Evolutionary conservation across 2,329 filamentous ascomycete species (phyloP).

Genomic region (Colletotrichum destructivum): DNA sequence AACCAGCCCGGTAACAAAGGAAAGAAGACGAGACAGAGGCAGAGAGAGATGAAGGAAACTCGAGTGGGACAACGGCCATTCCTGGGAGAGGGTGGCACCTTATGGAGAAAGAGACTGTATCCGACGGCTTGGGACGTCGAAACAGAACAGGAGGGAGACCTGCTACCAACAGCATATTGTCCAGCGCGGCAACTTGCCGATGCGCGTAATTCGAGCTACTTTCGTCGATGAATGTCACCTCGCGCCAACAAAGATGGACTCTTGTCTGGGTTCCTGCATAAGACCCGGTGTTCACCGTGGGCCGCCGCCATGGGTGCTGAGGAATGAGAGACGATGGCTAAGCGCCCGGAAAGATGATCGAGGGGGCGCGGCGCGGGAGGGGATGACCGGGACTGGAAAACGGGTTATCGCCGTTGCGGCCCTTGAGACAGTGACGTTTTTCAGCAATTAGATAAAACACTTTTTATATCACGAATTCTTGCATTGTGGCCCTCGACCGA

Average conservation of each 20-base stretch:
- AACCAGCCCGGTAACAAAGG: slow-evolving; percentile 15
- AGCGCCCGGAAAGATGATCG: slow-evolving; percentile 33
- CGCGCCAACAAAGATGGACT: slow-evolving; percentile 32
- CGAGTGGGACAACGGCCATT: neutral
- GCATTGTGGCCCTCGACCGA: fast-evolving
- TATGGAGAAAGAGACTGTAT: neutral
- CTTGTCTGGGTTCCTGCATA: slow-evolving; percentile 27
- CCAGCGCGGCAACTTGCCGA: slow-evolving; percentile 36
- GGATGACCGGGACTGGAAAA: slow-evolving; percentile 14
- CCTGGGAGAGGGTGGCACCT: slow-evolving; percentile 9
- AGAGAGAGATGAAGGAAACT: slow-evolving; percentile 3
- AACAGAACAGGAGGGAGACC: slow-evolving; percentile 21
- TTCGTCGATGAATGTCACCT: slow-evolving; percentile 25
- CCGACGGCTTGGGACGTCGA: slow-evolving; percentile 26
- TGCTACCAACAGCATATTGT: slow-evolving; percentile 30
- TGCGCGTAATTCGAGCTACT: slow-evolving; percentile 30
- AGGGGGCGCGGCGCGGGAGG: slow-evolving; percentile 35
- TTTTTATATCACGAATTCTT: neutral
- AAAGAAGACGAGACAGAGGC: slow-evolving; percentile 1
- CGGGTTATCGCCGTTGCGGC: slow-evolving; percentile 14
- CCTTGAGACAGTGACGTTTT: neutral
- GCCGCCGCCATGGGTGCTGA: slow-evolving; percentile 13
- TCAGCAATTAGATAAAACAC: neutral
- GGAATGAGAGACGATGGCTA: slow-evolving; percentile 37
- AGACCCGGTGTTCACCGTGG: slow-evolving; percentile 15